phyloP scores from a whole-genome alignment of 163 green algal genomes.

The Coccomyxa subellipsoidea region DNA sequence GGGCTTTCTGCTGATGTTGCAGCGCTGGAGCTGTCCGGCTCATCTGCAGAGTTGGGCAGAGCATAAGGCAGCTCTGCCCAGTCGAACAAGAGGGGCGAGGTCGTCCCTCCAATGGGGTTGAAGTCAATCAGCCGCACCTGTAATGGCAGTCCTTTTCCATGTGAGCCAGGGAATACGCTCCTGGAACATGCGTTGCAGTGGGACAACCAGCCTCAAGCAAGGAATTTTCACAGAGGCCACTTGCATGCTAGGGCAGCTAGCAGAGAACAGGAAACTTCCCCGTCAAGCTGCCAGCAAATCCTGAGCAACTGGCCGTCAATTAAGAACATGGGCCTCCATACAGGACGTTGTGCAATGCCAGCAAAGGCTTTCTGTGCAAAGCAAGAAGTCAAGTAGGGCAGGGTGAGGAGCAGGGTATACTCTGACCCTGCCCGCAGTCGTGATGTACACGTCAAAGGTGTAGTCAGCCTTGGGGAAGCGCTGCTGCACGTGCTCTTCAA shows the following conservation, averaged over 20 bases:
- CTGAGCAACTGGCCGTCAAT: too few relatives aligned
- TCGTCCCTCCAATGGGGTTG: slow-evolving; percentile 78
- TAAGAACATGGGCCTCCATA: too few relatives aligned
- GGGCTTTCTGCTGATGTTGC: neutral
- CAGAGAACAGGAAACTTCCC: too few relatives aligned
- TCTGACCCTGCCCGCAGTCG: slow-evolving; percentile 16
- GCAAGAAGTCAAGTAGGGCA: too few relatives aligned
- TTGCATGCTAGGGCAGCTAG: neutral
- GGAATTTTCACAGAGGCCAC: neutral
- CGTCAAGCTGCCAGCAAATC: too few relatives aligned
- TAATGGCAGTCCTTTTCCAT: neutral
- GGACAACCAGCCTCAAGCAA: neutral
- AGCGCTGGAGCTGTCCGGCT: neutral
- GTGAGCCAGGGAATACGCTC: neutral
- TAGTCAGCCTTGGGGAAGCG: slow-evolving; percentile 51
- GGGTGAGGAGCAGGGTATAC: too few relatives aligned
- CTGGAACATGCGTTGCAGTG: neutral
- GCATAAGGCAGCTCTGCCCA: slow-evolving; percentile 80
- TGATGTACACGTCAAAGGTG: slow-evolving; percentile 83
- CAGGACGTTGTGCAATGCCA: too few relatives aligned
- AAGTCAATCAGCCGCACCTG: slow-evolving; percentile 86
- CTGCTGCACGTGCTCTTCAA: slow-evolving; percentile 36
- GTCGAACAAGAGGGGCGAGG: slow-evolving; percentile 82
- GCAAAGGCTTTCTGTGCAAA: too few relatives aligned
- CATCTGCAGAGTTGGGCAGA: slow-evolving; percentile 4